Evolutionary conservation across 495 filamentous ascomycete genomes (phyloP).

Genomic region (Penicillium macrosclerotiorum): DNA sequence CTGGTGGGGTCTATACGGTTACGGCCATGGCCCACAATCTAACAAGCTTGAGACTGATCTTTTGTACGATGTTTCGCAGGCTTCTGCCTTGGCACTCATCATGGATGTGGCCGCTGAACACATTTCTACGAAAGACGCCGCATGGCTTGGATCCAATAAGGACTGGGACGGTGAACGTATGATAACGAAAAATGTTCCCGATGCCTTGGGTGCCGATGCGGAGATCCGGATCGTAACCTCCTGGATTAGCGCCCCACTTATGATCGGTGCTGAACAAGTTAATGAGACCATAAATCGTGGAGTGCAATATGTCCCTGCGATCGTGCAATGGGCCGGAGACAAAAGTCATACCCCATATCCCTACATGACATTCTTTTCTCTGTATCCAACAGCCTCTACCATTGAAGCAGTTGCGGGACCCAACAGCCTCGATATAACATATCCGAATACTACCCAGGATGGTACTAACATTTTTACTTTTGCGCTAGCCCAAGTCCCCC

Average conservation of each 20-base stretch:
- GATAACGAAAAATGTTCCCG: conserved; percentile 22
- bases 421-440: conserved; percentile 21
- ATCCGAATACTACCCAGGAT: conserved; percentile 28
- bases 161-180: conserved; percentile 19
- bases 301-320: conserved; percentile 27
- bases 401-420: conserved; percentile 21
- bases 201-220: conserved; percentile 17
- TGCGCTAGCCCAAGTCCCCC: conserved; percentile 23
- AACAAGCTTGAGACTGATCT: conserved; percentile 26
- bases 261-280: conserved; percentile 27
- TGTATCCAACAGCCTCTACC: conserved; percentile 26
- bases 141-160: conserved; percentile 8
- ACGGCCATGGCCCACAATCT: conserved; percentile 24
- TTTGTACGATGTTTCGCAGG: conserved; percentile 25
- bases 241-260: conserved; percentile 27
- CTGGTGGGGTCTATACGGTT: conserved; percentile 29
- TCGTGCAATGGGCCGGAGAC: conserved; percentile 32
- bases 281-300: conserved; percentile 20
- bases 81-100: conserved; percentile 21
- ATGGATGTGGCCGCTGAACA: conserved; percentile 17
- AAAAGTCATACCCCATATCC: conserved; percentile 17
- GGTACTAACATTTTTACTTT: conserved; percentile 29
- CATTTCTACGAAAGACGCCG: conserved; percentile 11
- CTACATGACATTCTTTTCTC: conserved; percentile 25
- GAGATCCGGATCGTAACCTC: conserved; percentile 19